Evolutionary conservation across 306 rosid genomes (phyloP).

Genomic region (Trifolium repens): DNA sequence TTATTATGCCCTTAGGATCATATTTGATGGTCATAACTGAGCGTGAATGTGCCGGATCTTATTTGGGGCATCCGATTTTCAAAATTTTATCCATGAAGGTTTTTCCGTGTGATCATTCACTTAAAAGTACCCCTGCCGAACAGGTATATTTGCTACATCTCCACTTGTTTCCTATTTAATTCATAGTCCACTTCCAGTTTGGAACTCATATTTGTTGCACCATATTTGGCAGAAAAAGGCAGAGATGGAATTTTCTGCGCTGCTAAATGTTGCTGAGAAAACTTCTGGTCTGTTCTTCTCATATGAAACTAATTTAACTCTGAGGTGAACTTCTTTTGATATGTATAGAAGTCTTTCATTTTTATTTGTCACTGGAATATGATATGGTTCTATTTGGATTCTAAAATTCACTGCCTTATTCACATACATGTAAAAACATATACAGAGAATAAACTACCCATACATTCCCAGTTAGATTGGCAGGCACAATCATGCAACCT

Average conservation of each 20-base stretch:
- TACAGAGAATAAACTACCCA: conserved; percentile 36
- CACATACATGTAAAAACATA: not conserved
- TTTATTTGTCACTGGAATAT: conserved; percentile 28
- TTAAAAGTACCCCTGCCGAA: conserved; percentile 63
- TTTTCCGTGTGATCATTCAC: conserved; percentile 86
- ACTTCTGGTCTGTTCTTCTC: conserved; percentile 91
- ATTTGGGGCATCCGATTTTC: conserved; percentile 87
- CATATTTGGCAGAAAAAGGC: conserved; percentile 73
- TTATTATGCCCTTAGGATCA: conserved; percentile 59
- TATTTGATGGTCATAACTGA: conserved; percentile 81
- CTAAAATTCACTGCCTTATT: conserved; percentile 28
- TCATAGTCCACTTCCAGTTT: conserved; percentile 38
- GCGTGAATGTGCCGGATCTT: conserved; percentile 72
- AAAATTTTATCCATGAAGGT: conserved; percentile 71
- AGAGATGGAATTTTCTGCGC: conserved; percentile 77
- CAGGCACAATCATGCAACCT: conserved; percentile 15
- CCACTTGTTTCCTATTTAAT: conserved; percentile 23
- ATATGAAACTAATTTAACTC: conserved; percentile 82
- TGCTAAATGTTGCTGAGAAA: conserved; percentile 81
- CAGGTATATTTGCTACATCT: conserved; percentile 58
- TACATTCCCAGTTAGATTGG: conserved; percentile 33
- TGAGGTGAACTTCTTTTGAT: conserved; percentile 70
- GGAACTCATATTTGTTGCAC: conserved; percentile 40
- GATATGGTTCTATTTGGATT: conserved; percentile 27
- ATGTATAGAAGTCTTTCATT: conserved; percentile 29